phyloP scores from a whole-genome alignment of 2,329 filamentous ascomycete species.

The Aspergillus latus region DNA sequence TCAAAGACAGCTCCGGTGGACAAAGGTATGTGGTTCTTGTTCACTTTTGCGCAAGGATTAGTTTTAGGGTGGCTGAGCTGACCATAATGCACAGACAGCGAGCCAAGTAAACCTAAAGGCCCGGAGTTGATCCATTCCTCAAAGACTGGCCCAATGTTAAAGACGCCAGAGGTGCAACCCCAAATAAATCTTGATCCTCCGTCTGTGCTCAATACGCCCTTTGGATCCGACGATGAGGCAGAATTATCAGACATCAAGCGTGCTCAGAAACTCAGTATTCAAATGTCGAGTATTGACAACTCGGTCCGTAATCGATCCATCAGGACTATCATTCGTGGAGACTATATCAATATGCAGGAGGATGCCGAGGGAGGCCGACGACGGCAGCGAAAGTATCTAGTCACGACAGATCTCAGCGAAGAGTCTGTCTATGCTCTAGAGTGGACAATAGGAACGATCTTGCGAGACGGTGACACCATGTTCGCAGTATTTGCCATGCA shows the following conservation, averaged over 20 bases:
- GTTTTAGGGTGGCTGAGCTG: neutral
- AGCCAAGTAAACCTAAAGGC: slow-evolving; percentile 15
- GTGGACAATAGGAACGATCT: slow-evolving; percentile 94
- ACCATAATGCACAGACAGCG: slow-evolving; percentile 2
- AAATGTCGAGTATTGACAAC: slow-evolving; percentile 72
- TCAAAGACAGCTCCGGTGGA: slow-evolving; percentile 10
- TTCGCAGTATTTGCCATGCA: slow-evolving; percentile 92
- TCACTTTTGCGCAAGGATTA: neutral
- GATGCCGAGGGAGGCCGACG: slow-evolving; percentile 77
- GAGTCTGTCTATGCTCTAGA: slow-evolving; percentile 94
- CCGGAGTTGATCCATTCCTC: slow-evolving; percentile 18
- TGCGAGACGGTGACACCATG: slow-evolving; percentile 90
- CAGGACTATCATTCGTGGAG: slow-evolving; percentile 84
- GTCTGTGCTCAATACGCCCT: slow-evolving; percentile 58
- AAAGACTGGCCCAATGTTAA: slow-evolving; percentile 45
- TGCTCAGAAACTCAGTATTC: slow-evolving; percentile 80
- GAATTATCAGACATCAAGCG: slow-evolving; percentile 81
- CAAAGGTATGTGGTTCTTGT: slow-evolving; percentile 9
- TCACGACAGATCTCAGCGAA: slow-evolving; percentile 92
- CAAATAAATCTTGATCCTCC: slow-evolving; percentile 75
- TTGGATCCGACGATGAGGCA: slow-evolving; percentile 83
- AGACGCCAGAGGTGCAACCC: slow-evolving; percentile 67
- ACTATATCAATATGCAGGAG: slow-evolving; percentile 70
- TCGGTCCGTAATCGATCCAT: slow-evolving; percentile 78
- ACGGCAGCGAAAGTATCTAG: slow-evolving; percentile 82